Conservation (phyloP, 176 grass and related monocot genomes). For the Triticum dicoccoides region DNA sequence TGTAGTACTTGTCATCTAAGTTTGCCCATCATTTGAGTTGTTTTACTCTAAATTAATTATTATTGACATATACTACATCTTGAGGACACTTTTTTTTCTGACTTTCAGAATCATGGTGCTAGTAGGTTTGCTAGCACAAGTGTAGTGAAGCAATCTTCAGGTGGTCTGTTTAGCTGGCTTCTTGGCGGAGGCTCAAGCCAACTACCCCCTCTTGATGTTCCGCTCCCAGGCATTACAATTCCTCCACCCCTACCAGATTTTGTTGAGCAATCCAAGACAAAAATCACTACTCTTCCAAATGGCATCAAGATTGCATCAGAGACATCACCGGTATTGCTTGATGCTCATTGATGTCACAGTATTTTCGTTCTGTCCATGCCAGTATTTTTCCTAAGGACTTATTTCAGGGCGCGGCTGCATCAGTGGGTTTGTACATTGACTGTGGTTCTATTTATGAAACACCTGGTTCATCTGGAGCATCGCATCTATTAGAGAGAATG, state of each 20-base stretch:
- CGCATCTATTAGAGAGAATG: slow-evolving; percentile 81
- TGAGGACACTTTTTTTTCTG: not conserved
- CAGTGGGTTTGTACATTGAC: slow-evolving; percentile 79
- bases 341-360: slow-evolving; percentile 1
- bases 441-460: slow-evolving; percentile 85
- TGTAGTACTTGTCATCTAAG: not conserved
- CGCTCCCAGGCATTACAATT: slow-evolving; percentile 44
- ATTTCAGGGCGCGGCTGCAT: slow-evolving; percentile 56
- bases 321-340: slow-evolving; percentile 43
- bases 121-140: slow-evolving; percentile 63
- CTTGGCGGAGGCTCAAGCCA: slow-evolving; percentile 47
- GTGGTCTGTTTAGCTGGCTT: slow-evolving; percentile 59
- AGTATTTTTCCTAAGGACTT: slow-evolving; percentile 12
- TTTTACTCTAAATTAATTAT: not conserved
- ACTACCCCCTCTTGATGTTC: slow-evolving; percentile 53
- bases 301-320: slow-evolving; percentile 69
- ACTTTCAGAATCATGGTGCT: slow-evolving; percentile 40
- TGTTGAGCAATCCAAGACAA: slow-evolving; percentile 56
- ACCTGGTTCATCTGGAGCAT: slow-evolving; percentile 49
- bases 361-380: slow-evolving; percentile 2
- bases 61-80: not conserved
- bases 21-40: not conserved
- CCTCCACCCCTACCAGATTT: slow-evolving; percentile 56
- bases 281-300: slow-evolving; percentile 77
- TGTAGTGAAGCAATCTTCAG: slow-evolving; percentile 54